Evolutionary conservation across 2,329 filamentous ascomycete species (phyloP).

Genomic region (Tolypocladium amazonense): DNA sequence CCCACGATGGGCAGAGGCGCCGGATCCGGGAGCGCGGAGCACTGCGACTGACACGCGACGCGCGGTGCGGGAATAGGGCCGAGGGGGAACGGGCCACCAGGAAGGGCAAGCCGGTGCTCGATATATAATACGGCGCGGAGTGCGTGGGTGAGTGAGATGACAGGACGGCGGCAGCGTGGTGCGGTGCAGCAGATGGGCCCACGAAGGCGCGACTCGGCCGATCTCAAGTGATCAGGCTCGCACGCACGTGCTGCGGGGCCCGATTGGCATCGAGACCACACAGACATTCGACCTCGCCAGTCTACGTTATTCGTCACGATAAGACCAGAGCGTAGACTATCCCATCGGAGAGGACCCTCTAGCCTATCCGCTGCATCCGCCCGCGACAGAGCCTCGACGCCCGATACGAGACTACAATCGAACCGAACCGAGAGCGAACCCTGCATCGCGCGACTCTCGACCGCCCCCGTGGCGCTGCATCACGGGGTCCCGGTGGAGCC

Average conservation of each 20-base stretch:
- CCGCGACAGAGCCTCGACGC: neutral
- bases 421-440: neutral
- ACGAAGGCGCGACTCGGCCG: neutral
- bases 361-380: too few species aligned
- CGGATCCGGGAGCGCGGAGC: neutral
- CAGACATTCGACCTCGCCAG: too few species aligned
- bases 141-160: neutral
- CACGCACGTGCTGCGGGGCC: neutral
- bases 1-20: neutral
- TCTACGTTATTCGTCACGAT: too few species aligned
- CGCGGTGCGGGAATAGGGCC: neutral
- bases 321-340: too few species aligned
- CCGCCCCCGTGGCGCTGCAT: neutral
- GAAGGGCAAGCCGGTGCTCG: neutral
- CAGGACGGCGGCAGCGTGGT: neutral
- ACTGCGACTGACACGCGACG: neutral
- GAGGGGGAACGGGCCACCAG: neutral
- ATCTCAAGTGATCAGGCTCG: neutral
- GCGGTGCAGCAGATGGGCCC: neutral
- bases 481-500: neutral
- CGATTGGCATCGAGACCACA: neutral
- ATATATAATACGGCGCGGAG: neutral
- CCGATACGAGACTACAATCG: neutral
- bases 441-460: neutral
- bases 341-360: too few species aligned